Conservation (phyloP, 2,329 filamentous ascomycete species). For the Talaromyces pinophilus region DNA sequence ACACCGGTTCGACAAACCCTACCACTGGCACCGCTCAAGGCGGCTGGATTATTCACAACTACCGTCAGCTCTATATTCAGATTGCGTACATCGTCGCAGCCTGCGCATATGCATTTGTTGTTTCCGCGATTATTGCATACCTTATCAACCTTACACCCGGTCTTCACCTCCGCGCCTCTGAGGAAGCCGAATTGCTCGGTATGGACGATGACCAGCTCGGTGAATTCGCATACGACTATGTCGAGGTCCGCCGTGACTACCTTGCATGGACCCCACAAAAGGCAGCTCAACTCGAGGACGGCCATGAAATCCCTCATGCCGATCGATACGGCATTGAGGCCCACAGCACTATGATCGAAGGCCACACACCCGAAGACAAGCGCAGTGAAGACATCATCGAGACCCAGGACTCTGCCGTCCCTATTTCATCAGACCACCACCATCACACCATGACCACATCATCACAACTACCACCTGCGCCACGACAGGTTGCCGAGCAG, state of each 20-base stretch:
- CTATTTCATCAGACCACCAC: constrained; percentile 12
- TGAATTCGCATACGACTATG: constrained; percentile 56
- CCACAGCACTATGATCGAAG: constrained; percentile 64
- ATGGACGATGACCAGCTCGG: constrained; percentile 56
- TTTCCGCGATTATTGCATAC: constrained; percentile 70
- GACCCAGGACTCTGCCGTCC: constrained; percentile 27
- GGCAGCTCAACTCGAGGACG: constrained; percentile 46
- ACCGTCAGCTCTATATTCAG: constrained; percentile 70
- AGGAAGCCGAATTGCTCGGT: constrained; percentile 69
- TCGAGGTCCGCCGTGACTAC: constrained; percentile 54
- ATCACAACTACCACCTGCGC: constrained; percentile 24
- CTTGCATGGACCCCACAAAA: constrained; percentile 53
- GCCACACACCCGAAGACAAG: constrained; percentile 46
- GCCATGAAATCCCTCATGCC: constrained; percentile 58
- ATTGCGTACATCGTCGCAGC: constrained; percentile 67
- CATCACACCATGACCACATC: constrained; percentile 10
- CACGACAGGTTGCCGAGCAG: constrained; percentile 35
- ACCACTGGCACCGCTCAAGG: constrained; percentile 50
- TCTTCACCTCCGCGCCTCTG: constrained; percentile 65
- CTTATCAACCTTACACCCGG: constrained; percentile 71
- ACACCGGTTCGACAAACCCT: constrained; percentile 46
- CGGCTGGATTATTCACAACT: constrained; percentile 72
- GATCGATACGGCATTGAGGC: constrained; percentile 62
- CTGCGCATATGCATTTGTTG: constrained; percentile 65
- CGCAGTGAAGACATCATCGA: constrained; percentile 36